Percentiles rank a stretch among this genome's conserved stretches.
Conservation (phyloP, 176 grass and related monocot species). For the Eleusine coracana region DNA sequence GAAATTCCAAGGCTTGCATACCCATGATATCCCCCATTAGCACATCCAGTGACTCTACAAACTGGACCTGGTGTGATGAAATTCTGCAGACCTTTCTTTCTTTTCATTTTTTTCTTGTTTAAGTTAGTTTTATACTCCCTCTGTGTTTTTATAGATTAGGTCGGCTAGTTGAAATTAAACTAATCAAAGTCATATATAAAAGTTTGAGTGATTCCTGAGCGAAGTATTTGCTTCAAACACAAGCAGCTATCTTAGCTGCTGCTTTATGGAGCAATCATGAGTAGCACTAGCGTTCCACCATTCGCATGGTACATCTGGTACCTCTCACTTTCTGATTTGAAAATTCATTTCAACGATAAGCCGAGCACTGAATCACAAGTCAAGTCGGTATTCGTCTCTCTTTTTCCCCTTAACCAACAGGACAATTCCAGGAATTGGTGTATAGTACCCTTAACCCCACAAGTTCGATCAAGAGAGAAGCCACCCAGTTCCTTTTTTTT, state of each 20-base stretch:
- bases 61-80: not conserved
- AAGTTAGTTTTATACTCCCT: not conserved
- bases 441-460: too few relatives aligned
- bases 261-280: constrained; percentile 15
- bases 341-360: not conserved
- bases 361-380: not conserved
- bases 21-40: not conserved
- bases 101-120: not conserved
- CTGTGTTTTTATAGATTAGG: not conserved
- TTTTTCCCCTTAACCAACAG: not conserved
- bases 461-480: not conserved
- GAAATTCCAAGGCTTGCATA: not conserved
- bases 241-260: not conserved
- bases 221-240: not conserved
- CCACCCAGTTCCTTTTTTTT: not conserved
- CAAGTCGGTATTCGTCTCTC: not conserved
- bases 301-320: not conserved
- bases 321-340: not conserved
- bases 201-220: not conserved
- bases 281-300: not conserved
- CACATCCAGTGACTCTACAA: not conserved
- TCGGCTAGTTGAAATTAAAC: not conserved
- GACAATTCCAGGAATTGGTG: not conserved
- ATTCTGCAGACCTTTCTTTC: not conserved
- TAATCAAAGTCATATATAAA: not conserved